Conservation (phyloP, 2,329 filamentous ascomycete genomes). For the Cladosporium sp. region DNA sequence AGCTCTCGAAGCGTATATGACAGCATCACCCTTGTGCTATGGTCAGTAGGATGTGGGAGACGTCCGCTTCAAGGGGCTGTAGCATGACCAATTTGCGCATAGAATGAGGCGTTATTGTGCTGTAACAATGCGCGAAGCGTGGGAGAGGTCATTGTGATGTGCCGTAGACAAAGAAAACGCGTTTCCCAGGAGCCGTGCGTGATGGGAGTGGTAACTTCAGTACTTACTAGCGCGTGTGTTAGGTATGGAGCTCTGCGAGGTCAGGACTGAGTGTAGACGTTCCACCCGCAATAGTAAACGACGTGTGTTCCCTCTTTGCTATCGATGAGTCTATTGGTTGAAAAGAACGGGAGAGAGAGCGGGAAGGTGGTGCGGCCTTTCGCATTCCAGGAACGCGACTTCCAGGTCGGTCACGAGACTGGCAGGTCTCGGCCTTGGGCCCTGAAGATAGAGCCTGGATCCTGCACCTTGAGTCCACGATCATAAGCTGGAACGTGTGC, state of each 20-base stretch:
- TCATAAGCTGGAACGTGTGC: not conserved
- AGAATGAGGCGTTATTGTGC: not conserved
- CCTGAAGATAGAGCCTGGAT: not conserved
- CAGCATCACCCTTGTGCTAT: not conserved
- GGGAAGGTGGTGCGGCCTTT: not conserved
- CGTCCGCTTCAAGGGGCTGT: not conserved
- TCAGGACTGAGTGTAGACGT: not conserved
- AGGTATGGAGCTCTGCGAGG: not conserved
- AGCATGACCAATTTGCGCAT: not conserved
- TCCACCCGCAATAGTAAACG: not conserved
- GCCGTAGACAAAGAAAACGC: not conserved
- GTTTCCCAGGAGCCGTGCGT: not conserved
- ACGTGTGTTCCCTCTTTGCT: not conserved
- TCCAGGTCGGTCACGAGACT: not conserved
- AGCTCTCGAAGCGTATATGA: not conserved
- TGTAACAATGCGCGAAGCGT: not conserved
- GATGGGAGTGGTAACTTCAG: not conserved
- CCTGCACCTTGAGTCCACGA: not conserved
- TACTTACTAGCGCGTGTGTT: not conserved
- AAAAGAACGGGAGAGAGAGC: not conserved
- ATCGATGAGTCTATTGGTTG: not conserved
- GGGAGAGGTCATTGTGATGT: not conserved
- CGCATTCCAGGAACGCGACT: not conserved
- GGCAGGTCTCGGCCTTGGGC: not conserved
- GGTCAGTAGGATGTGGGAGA: not conserved